Percentiles rank a stretch among this genome's conserved stretches.
Evolutionary conservation across 495 filamentous ascomycete species (phyloP).

Genomic region (Xylaria cubensis): DNA sequence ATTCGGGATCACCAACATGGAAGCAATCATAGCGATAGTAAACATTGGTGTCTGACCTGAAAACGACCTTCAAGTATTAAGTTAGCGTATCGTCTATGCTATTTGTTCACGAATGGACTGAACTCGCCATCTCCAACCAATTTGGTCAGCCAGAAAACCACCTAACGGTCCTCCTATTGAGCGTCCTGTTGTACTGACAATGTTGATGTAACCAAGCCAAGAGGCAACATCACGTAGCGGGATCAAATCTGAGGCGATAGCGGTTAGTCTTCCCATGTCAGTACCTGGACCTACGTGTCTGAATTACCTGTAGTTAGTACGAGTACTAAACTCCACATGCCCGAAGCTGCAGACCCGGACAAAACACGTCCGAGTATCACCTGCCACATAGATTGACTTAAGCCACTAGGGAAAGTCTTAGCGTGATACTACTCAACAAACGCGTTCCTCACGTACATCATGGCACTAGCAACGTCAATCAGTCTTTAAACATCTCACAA

Average conservation of each 20-base stretch:
- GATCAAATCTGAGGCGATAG: conserved; percentile 57
- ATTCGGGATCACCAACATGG: conserved; percentile 52
- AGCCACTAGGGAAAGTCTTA: conserved; percentile 48
- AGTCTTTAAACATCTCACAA: conserved; percentile 45
- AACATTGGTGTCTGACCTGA: conserved; percentile 64
- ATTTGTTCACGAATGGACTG: not conserved
- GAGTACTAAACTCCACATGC: conserved; percentile 62
- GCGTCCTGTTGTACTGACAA: conserved; percentile 68
- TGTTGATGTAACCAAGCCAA: conserved; percentile 72
- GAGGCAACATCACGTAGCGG: conserved; percentile 70
- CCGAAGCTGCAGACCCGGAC: conserved; percentile 65
- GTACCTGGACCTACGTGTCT: not conserved
- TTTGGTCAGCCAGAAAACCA: conserved; percentile 67
- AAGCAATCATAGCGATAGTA: conserved; percentile 58
- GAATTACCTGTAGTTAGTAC: conserved; percentile 66
- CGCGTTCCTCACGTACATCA: conserved; percentile 58
- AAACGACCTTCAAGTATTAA: conserved; percentile 59
- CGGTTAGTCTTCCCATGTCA: not conserved
- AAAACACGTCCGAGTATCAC: conserved; percentile 65
- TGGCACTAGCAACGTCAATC: conserved; percentile 50
- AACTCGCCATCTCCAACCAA: conserved; percentile 70
- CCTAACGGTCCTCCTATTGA: conserved; percentile 69
- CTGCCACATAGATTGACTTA: conserved; percentile 56
- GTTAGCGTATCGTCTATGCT: not conserved
- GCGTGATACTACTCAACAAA: conserved; percentile 23